Percentiles rank a stretch among this genome's conserved stretches.
Evolutionary conservation across 192 early-diverging fungal species (phyloP).

Genomic region (Spizellomyces punctatus): DNA sequence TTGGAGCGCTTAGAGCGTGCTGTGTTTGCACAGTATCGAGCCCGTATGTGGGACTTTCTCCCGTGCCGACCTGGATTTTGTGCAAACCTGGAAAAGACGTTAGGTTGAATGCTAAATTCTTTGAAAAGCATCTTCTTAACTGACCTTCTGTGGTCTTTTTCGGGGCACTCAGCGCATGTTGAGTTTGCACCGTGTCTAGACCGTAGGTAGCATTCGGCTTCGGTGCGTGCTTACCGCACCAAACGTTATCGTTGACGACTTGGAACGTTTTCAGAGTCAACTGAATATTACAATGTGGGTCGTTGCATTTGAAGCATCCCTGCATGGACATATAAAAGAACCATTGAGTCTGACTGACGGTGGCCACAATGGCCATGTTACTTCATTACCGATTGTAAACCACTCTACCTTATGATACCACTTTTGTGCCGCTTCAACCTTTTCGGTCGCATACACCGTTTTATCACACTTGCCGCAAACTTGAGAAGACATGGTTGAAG

Average conservation of each 20-base stretch:
- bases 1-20: conserved; percentile 33
- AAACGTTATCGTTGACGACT: conserved; percentile 35
- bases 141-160: conserved; percentile 43
- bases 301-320: conserved; percentile 53
- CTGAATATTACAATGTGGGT: conserved; percentile 39
- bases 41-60: conserved; percentile 38
- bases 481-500: conserved; percentile 30
- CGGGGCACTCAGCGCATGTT: conserved; percentile 25
- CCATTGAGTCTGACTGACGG: background rate
- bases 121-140: too few species aligned
- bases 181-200: conserved; percentile 20
- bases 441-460: conserved; percentile 48
- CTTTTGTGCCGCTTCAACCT: conserved; percentile 45
- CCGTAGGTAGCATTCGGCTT: conserved; percentile 39
- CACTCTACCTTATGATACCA: conserved; percentile 43
- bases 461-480: conserved; percentile 41
- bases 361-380: background rate
- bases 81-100: background rate
- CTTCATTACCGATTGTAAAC: too few species aligned
- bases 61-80: conserved; percentile 44
- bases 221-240: conserved; percentile 44
- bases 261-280: conserved; percentile 49
- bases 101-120: too few species aligned
- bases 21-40: conserved; percentile 22
- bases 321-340: background rate